Base-by-base conservation (phyloP, 2,329 filamentous ascomycete genomes). In the Epichloe sibirici region DNA sequence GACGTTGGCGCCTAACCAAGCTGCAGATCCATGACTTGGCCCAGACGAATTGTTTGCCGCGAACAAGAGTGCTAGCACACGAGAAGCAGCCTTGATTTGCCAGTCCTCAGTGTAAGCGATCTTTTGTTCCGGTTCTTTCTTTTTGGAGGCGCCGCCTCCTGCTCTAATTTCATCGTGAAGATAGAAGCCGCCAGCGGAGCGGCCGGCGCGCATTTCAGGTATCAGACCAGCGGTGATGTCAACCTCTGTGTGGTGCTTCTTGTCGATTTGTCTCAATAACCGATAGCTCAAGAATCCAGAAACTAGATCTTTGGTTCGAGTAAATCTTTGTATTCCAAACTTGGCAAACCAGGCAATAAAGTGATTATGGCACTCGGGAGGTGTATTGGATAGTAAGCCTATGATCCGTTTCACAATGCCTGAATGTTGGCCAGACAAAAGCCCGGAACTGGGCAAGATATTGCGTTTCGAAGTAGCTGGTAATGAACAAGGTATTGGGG, bases 341-440 rank as follows among this genome's bases (percentile, higher is more conserved):
- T 81, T 78, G 12, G 86, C 81, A 60, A 94, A 83, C 89, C 89
- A 95, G 6, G 78, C 77, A 9, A 90, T 81, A 28, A 95, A 69
- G 59, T 86, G 81, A 51, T 85, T 83, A 60, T 95, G 90, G 58
- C 86, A 90, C 53, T 85, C 78, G 53, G 81, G 79, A 0, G 88
- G 77, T 12, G 87, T 74, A 64, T 94, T 88, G 1, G 88, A 85
- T 25, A 95, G 64, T 9, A 95, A 71, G 1, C 90, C 90, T 28
- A 95, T 67, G 40, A 94, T 83, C 39, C 90, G 81, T 66, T 95
- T 95, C 60, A 94, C 80, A 51, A 95, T 85, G 4, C 85, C 86
- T 2, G 87, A 90, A 66, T 95, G 86, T 54, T 87, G 81, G 2
- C 83, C 84, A 28, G 79, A 73, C 11, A 74, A 63, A 7, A 70